phyloP scores from a whole-genome alignment of 1,284 basidiomycete genomes.

The Ganoderma boninense region DNA sequence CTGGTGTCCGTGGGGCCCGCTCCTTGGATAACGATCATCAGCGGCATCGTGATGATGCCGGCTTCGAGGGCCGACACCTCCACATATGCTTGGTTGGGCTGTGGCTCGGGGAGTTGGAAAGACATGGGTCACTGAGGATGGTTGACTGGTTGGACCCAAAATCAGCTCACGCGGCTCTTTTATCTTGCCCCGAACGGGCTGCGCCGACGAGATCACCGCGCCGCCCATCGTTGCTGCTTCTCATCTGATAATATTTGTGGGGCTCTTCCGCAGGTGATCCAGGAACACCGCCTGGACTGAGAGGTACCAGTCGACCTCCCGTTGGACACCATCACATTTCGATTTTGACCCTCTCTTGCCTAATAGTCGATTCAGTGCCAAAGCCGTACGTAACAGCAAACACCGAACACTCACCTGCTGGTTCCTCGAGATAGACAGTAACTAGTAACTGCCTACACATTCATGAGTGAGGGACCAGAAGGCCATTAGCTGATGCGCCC shows the following conservation, averaged over 20 bases:
- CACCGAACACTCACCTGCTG: background rate
- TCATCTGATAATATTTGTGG: background rate
- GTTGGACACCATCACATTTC: background rate
- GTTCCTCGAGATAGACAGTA: background rate
- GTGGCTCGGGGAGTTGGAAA: slow-evolving; percentile 40
- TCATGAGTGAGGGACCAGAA: background rate
- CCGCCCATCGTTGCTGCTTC: background rate
- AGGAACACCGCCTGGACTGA: background rate
- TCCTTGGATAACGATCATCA: slow-evolving; percentile 47
- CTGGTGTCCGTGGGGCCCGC: slow-evolving; percentile 35
- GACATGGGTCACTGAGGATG: background rate
- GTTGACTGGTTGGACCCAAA: background rate
- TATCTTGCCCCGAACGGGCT: background rate
- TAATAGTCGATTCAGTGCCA: background rate
- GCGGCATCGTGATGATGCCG: slow-evolving; percentile 49
- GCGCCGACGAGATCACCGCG: background rate
- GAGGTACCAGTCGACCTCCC: background rate
- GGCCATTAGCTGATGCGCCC: background rate
- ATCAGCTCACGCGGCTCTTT: background rate
- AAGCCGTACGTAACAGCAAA: background rate
- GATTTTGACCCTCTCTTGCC: background rate
- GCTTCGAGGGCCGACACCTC: slow-evolving; percentile 60
- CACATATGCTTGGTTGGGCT: slow-evolving; percentile 51
- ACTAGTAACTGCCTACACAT: too few relatives aligned
- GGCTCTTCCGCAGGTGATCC: background rate